Percentiles rank a stretch among this genome's conserved stretches.
phyloP scores from a whole-genome alignment of 169 alveolate species.

The Plasmodium falciparum region DNA sequence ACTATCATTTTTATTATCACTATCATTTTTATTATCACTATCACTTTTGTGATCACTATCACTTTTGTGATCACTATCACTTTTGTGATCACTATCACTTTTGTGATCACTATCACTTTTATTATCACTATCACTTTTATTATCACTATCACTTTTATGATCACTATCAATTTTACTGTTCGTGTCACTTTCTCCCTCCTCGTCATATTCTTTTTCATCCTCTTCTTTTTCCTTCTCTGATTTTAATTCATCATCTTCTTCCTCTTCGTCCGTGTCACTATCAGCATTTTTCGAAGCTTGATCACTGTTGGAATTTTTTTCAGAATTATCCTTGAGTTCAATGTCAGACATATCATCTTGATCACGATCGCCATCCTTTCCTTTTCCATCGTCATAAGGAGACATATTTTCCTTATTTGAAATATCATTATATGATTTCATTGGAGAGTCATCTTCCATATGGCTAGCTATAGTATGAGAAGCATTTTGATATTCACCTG shows the following conservation, averaged over 20 bases:
- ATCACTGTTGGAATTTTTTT: conserved; percentile 48
- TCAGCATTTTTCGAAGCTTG: conserved; percentile 78
- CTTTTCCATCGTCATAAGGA: neutral
- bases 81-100: conserved; percentile 78
- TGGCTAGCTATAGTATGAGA: no score
- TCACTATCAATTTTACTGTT: conserved; percentile 48
- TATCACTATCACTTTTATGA: conserved; percentile 77
- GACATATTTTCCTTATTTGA: neutral
- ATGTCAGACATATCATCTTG: neutral
- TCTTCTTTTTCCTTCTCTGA: conserved; percentile 79
- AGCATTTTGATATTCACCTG: neutral
- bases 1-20: conserved; percentile 52
- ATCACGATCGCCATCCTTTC: neutral
- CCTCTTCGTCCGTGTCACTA: conserved; percentile 58
- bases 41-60: conserved; percentile 80
- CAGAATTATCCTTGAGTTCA: neutral
- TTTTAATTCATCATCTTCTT: conserved; percentile 68
- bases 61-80: conserved; percentile 80
- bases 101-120: conserved; percentile 80
- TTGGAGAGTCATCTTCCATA: neutral
- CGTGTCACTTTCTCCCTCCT: conserved; percentile 78
- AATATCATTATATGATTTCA: neutral
- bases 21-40: conserved; percentile 57
- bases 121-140: conserved; percentile 77
- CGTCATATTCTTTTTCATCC: conserved; percentile 80